Evolutionary conservation across 108 stramenopile genomes (phyloP), one percentile per base, ranked within the genome.

Genomic region (Thalassiosira profunda): DNA sequence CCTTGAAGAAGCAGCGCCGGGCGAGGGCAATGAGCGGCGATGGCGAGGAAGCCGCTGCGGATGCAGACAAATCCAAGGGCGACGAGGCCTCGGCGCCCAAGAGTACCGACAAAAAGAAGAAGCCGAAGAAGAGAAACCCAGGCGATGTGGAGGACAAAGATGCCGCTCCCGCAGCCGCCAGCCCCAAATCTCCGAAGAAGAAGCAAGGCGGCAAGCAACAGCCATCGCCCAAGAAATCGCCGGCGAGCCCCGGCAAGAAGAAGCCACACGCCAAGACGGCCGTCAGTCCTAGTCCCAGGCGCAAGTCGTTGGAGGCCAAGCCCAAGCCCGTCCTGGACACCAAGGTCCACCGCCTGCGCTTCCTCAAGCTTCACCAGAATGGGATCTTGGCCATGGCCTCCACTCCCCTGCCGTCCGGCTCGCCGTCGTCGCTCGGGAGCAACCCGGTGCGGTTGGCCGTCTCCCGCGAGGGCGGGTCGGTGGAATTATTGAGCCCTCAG

Each of bases 341-440:
- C 8, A 26, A 46, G 18, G 87, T 94, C 29, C 93, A 94, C 56
- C 74, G 93, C 18, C n/a, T 94, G 17, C 81, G 93, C 10, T 79
- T 87, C 49, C 55, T 91, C 57, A 72, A 79, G 30, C 81, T 83
- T 35, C 46, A 72, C 40, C 90, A 87, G 10, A 63, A 80, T 17
- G 31, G 73, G 0, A 86, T 95, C 57, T 28, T 88, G 34, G 63
- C 82, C 46, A 74, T 92, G 64, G 42, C 73, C n/a, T 55, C 87
- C 4, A 66, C 79, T 24, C 80, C 81, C 24, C 43, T 49, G 1
- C 15, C 21, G 54, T 2, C 38, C 10, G n/a, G 52, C 37, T 31
- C 21, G 52, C 20, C 43, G 49, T 26, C 12, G 29, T 59, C 54
- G 45, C 33, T 67, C 2, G 64, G 20, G 21, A 82, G 15, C 71